phyloP scores from a whole-genome alignment of 2,329 filamentous ascomycete genomes.

The Kalmusia sp. region DNA sequence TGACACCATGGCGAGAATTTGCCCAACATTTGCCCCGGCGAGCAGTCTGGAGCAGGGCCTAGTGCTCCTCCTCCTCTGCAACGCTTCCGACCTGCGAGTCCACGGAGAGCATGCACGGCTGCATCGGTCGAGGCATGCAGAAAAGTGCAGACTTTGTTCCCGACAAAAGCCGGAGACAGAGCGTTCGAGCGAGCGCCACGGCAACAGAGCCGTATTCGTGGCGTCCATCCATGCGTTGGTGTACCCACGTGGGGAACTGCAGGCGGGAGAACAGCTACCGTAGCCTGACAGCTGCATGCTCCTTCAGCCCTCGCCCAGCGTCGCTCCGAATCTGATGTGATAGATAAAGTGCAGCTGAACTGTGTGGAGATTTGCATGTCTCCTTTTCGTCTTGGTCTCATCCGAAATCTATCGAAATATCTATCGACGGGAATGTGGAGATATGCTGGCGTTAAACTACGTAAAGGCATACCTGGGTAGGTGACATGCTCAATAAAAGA shows the following conservation, averaged over 20 bases:
- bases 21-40: conserved; percentile 18
- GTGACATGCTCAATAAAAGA: no score
- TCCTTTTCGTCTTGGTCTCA: not conserved
- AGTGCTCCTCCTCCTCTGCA: conserved; percentile 1
- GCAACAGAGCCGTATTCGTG: not conserved
- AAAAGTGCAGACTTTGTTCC: not conserved
- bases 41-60: not conserved
- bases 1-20: conserved; percentile 11
- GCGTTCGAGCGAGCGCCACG: conserved; percentile 1
- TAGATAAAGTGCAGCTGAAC: not conserved
- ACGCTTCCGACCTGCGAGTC: not conserved
- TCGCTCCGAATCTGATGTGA: no score
- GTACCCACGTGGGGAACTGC: conserved; percentile 21
- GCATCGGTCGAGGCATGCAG: not conserved
- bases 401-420: not conserved
- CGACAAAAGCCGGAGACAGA: not conserved
- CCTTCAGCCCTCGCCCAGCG: no score
- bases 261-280: not conserved
- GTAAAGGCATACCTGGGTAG: no score
- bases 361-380: not conserved
- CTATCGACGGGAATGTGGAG: not conserved
- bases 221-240: conserved; percentile 13
- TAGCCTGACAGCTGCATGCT: conserved; percentile 8
- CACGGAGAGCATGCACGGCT: not conserved
- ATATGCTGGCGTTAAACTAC: no score